A percentile compares a stretch with the other conserved stretches of the same genome.
phyloP scores from a whole-genome alignment of 768 basidiomycete genomes.

The Russula sp. region DNA sequence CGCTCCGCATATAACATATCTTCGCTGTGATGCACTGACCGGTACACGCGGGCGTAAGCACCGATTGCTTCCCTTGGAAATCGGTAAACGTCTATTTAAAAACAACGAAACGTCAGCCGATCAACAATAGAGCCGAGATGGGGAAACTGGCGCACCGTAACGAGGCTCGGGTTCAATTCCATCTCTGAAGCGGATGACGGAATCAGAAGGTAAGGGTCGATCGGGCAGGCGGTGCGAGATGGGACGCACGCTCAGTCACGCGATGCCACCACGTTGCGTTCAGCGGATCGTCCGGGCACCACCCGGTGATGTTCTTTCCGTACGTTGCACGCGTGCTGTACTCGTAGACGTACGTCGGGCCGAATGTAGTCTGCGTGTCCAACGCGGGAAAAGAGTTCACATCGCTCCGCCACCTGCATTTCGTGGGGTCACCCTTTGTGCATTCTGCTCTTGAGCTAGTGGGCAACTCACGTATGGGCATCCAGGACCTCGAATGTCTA shows the following conservation, averaged over 20 bases:
- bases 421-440: background rate
- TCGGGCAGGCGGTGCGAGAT: background rate
- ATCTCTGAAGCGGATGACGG: conserved; percentile 39
- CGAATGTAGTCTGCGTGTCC: conserved; percentile 48
- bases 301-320: conserved; percentile 46
- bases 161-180: conserved; percentile 48
- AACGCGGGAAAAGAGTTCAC: conserved; percentile 54
- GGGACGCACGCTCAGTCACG: conserved; percentile 61
- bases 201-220: background rate
- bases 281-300: conserved; percentile 59
- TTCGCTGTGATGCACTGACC: conserved; percentile 58
- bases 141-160: conserved; percentile 38
- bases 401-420: conserved; percentile 54
- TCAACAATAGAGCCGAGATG: background rate
- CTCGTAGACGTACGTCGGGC: conserved; percentile 58
- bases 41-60: conserved; percentile 50
- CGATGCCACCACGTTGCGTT: conserved; percentile 83
- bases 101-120: background rate
- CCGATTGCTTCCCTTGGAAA: conserved; percentile 65
- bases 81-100: conserved; percentile 52
- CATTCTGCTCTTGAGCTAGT: background rate
- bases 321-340: conserved; percentile 68
- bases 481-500: conserved; percentile 76
- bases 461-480: conserved; percentile 60
- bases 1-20: conserved; percentile 74